Base-by-base conservation (phyloP, 805 yeast species). In the Pichia nakasei region DNA sequence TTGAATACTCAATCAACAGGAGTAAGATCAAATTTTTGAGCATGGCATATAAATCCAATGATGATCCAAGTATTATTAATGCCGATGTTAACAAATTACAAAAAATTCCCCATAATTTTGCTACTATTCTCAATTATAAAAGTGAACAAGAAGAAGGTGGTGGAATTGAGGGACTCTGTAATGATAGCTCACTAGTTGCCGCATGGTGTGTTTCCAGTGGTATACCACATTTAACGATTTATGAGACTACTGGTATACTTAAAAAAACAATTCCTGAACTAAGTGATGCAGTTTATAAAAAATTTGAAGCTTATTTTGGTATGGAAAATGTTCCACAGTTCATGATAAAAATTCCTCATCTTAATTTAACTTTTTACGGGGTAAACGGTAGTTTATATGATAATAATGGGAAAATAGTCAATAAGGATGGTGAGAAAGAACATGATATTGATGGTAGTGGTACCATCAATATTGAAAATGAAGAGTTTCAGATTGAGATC, bases 201-300 rank as follows among this genome's bases (percentile, higher is more conserved):
- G 80, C 93, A 6, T 93, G 98, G 98, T 73, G 87, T 34, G 61
- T 86, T n/a, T 82, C 94, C 29, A 78, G 91, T n/a, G 96, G 96
- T 2, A 76, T 88, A 40, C 77, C 79, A 35, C 65, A 69, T 47
- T 67, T 91, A 47, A 70, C 83, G 3, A 68, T 93, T 36, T 91
- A 86, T 66, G 97, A 93, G 63, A 74, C 74, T 56, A 78, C 76
- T 44, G 97, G 96, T 2, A 63, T 73, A 2, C 66, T 86, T 41
- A 78, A 78, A 51, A 66, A 67, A 39, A 60, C 75, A 47, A 65
- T 78, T 15, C 70, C 77, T 22, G 78, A 76, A 34, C 67, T 85
- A 45, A 72, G 79, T 47, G 68, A 73, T 22, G 73, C 78, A 20
- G 65, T 88, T 38, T 61, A 67, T 44, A 71, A 73, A 52, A 80